Evolutionary conservation across 176 grass and related monocot species (phyloP).

Genomic region (Miscanthus lutarioriparius): DNA sequence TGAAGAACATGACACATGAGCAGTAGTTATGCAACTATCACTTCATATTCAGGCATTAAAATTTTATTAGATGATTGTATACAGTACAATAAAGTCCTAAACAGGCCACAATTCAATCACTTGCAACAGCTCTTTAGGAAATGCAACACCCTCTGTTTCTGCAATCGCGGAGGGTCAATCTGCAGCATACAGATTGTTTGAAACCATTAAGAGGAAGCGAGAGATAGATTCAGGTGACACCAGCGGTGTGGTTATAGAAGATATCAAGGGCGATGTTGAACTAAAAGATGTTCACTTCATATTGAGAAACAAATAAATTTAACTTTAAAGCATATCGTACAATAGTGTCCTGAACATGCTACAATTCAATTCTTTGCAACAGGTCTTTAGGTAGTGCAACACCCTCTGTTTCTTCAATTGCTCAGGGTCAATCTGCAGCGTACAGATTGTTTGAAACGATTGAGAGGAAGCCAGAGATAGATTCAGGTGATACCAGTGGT

Average conservation of each 20-base stretch:
- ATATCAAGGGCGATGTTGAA: conserved; percentile 66
- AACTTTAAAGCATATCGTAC: neutral
- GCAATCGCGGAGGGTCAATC: conserved; percentile 71
- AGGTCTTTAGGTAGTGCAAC: conserved; percentile 76
- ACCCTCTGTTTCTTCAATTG: conserved; percentile 63
- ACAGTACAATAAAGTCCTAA: neutral
- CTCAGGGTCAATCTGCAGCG: conserved; percentile 73
- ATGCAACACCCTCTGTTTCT: conserved; percentile 61
- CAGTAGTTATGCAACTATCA: neutral
- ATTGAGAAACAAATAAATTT: neutral
- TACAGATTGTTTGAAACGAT: conserved; percentile 76
- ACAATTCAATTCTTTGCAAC: conserved; percentile 30
- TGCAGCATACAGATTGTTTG: conserved; percentile 74
- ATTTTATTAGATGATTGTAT: neutral
- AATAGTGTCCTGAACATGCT: conserved; percentile 7
- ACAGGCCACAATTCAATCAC: conserved; percentile 12
- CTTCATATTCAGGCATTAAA: neutral
- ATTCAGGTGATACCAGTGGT: conserved; percentile 58
- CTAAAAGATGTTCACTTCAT: conserved; percentile 55
- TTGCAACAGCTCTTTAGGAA: conserved; percentile 66
- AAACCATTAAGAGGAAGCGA: conserved; percentile 68
- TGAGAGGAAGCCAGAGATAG: conserved; percentile 69
- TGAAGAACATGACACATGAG: neutral
- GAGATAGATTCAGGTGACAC: conserved; percentile 71
- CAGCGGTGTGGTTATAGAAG: conserved; percentile 45